Evolutionary conservation across 805 yeast genomes (phyloP).

Genomic region (Yamadazyma laniorum): DNA sequence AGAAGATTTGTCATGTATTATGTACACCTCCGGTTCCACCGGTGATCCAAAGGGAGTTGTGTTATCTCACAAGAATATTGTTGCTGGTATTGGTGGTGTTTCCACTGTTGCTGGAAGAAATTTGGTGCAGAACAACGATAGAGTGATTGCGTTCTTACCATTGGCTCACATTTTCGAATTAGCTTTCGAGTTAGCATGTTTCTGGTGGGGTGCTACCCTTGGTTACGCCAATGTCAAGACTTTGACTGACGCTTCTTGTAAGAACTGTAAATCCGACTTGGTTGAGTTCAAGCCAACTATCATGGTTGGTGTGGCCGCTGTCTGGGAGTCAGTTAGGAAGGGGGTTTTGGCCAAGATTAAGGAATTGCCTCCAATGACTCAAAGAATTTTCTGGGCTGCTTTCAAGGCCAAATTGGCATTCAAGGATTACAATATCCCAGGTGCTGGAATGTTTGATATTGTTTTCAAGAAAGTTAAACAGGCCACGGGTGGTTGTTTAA

Average conservation of each 20-base stretch:
- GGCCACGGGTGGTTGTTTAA: slow-evolving; percentile 91
- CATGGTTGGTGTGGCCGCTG: slow-evolving; percentile 99
- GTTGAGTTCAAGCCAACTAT: slow-evolving; percentile 83
- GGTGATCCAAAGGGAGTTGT: slow-evolving; percentile 87
- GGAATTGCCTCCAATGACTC: slow-evolving; percentile 61
- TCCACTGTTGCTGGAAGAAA: slow-evolving; percentile 56
- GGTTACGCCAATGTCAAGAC: slow-evolving; percentile 96
- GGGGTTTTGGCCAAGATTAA: slow-evolving; percentile 79
- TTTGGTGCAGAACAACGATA: slow-evolving; percentile 55
- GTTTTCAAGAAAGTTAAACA: slow-evolving; percentile 85
- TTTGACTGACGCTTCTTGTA: slow-evolving; percentile 74
- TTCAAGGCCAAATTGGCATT: slow-evolving; percentile 69
- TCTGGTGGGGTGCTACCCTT: slow-evolving; percentile 86
- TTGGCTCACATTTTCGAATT: slow-evolving; percentile 95
- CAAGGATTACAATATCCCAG: slow-evolving; percentile 68
- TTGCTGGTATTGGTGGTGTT: slow-evolving; percentile 88
- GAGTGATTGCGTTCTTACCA: slow-evolving; percentile 85
- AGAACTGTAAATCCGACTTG: slow-evolving; percentile 87
- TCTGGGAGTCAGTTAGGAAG: slow-evolving; percentile 94
- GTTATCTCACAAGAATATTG: slow-evolving; percentile 60
- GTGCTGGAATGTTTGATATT: slow-evolving; percentile 67
- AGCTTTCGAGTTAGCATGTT: slow-evolving; percentile 73
- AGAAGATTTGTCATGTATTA: slow-evolving; percentile 66
- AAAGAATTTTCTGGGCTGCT: slow-evolving; percentile 87
- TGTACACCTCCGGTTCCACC: slow-evolving; percentile 87